These are phyloP conservation scores for Sporothrix sp. DNA, from an alignment of 2,329 filamentous ascomycete species.

Conservation along the genomic window DNA sequence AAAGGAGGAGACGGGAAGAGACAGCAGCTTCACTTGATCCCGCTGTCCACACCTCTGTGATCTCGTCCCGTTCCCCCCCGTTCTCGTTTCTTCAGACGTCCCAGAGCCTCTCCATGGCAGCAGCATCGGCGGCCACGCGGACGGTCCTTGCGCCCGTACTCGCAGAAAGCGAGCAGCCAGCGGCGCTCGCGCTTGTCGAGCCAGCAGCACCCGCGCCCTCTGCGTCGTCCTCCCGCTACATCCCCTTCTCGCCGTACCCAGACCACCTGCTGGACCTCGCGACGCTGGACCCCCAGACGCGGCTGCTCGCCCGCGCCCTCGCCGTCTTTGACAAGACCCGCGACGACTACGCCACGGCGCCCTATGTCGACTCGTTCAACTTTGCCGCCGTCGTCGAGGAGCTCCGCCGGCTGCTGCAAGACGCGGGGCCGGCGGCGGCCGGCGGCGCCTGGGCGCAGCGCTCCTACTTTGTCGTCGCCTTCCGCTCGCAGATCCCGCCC, in stretches of 20 bases:
- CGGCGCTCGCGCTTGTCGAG: not conserved
- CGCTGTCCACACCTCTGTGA: no score
- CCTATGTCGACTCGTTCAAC: constrained; percentile 69
- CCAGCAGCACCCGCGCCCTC: not conserved
- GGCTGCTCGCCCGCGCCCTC: constrained; percentile 63
- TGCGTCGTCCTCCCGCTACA: constrained; percentile 20
- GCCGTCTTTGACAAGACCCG: constrained; percentile 52
- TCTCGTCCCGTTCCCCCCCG: no score
- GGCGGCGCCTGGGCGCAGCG: constrained; percentile 44
- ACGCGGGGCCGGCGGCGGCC: constrained; percentile 27
- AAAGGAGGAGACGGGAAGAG: not conserved
- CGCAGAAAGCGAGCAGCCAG: not conserved
- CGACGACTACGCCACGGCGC: constrained; percentile 64
- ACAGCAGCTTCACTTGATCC: no score
- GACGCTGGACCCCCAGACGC: constrained; percentile 54
- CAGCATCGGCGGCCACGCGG: not conserved
- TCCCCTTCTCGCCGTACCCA: constrained; percentile 67
- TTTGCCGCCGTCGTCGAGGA: constrained; percentile 54
- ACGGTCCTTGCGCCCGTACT: not conserved
- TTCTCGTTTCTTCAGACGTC: not conserved
- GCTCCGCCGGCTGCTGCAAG: constrained; percentile 46
- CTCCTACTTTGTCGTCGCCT: constrained; percentile 75
- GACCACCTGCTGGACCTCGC: constrained; percentile 65
- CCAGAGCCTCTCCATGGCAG: not conserved
- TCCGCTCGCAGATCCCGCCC: constrained; percentile 62